Base-by-base conservation (phyloP, 1,139 yeast species). In the Pichia sp. region DNA sequence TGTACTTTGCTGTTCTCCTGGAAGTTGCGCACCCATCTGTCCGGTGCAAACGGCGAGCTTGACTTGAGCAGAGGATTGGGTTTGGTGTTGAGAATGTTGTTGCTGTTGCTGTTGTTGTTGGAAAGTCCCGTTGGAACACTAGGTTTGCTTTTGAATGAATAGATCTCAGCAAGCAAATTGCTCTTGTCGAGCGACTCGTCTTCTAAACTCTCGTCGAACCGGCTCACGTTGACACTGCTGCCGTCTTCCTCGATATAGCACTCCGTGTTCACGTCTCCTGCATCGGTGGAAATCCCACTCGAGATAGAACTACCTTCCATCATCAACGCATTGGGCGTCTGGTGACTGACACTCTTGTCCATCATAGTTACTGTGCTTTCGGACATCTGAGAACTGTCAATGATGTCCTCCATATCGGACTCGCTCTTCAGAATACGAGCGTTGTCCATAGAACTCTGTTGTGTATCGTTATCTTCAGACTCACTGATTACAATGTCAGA, bases 131-230 rank as follows among this genome's bases (percentile, higher is more conserved):
- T n/a, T n/a, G n/a, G n/a, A n/a, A n/a, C n/a, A n/a, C n/a, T n/a
- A n/a, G n/a, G n/a, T n/a, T n/a, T n/a, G n/a, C n/a, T n/a, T n/a
- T n/a, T n/a, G 28, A 53, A 53, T 11, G 55, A 47, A 30, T 48
- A 53, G 10, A 53, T 52, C n/a, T 50, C 55, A 9, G 50, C 55
- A 9, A 53, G 38, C 15, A 53, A 31, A 30, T 53, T 53, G 5
- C 37, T 22, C 28, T 53, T 53, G 37, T 53, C 51, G 12, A 51
- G 20, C 4, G 33, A 17, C 8, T 44, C 40, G 4, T 27, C 37
- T 14, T 24, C 32, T 12, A 18, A 12, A 12, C 34, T 24, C 7
- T 24, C 27, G 10, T 24, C 27, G 10, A 10, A 8, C 10, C 27
- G n/a, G n/a, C n/a, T n/a, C n/a, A n/a, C n/a, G n/a, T n/a, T n/a